Percentiles rank a stretch among this genome's conserved stretches.
Evolutionary conservation across 257 asterid genomes (phyloP).

Genomic region (Voacanga thouarsii): DNA sequence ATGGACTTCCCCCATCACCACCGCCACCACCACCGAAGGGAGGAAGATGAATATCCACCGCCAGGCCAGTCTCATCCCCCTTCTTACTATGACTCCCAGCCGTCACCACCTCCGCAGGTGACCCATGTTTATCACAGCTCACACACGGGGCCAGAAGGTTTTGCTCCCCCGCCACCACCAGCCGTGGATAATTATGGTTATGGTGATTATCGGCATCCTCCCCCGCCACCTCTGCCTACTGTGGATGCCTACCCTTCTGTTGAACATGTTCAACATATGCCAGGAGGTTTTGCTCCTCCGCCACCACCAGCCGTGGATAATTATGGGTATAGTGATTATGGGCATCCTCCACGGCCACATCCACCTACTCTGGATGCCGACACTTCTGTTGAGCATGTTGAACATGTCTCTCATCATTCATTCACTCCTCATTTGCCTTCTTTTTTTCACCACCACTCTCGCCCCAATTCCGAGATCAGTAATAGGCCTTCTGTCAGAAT

Average conservation of each 20-base stretch:
- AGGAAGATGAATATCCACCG: conserved; percentile 13
- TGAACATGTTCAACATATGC: too few species aligned
- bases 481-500: conserved; percentile 62
- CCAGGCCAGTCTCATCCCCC: conserved; percentile 6
- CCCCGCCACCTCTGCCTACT: conserved; percentile 5
- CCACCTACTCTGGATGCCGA: conserved; percentile 13
- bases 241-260: too few species aligned
- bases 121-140: conserved; percentile 31
- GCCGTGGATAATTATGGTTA: conserved; percentile 10
- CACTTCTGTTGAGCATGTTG: conserved; percentile 21
- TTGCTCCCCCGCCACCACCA: conserved; percentile 24
- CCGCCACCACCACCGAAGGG: conserved; percentile 21
- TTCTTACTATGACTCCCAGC: background rate
- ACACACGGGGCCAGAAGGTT: conserved; percentile 19
- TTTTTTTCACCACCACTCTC: conserved; percentile 33
- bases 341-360: conserved; percentile 24
- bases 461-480: conserved; percentile 24
- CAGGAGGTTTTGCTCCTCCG: background rate
- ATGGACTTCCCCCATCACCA: conserved; percentile 9
- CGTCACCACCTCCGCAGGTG: conserved; percentile 32
- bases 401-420: conserved; percentile 28
- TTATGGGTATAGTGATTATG: conserved; percentile 1
- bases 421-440: conserved; percentile 25
- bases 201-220: background rate
- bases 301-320: conserved; percentile 21